phyloP scores from a whole-genome alignment of 345 rosid species.

The Citrus sinensis region DNA sequence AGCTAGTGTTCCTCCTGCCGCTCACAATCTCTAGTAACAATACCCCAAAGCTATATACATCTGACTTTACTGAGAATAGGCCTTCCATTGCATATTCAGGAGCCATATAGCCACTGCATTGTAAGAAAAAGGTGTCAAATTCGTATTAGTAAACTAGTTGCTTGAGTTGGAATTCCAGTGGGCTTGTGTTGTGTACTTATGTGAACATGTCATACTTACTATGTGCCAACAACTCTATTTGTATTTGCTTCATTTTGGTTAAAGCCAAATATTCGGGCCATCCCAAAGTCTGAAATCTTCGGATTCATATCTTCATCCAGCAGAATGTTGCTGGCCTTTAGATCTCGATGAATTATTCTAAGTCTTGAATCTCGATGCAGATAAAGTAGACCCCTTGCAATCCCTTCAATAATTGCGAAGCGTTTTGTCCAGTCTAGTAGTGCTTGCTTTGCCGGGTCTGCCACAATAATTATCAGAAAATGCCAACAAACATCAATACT shows the following conservation, averaged over 20 bases:
- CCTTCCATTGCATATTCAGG: conserved; percentile 87
- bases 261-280: conserved; percentile 60
- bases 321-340: conserved; percentile 66
- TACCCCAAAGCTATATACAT: conserved; percentile 75
- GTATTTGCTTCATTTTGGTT: conserved; percentile 59
- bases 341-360: conserved; percentile 67
- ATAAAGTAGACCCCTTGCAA: conserved; percentile 75
- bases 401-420: conserved; percentile 57
- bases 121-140: not conserved
- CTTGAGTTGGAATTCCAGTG: not conserved
- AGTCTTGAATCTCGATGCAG: conserved; percentile 72
- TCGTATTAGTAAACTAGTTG: not conserved
- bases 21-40: conserved; percentile 57
- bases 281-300: conserved; percentile 73
- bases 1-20: conserved; percentile 52
- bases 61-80: conserved; percentile 61
- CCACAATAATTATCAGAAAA: conserved; percentile 2
- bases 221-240: conserved; percentile 59
- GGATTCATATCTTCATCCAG: conserved; percentile 75
- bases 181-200: not conserved
- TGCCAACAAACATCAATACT: not conserved
- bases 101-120: conserved; percentile 67
- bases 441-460: conserved; percentile 44
- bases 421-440: conserved; percentile 53
- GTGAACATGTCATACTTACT: conserved; percentile 30